Percentiles rank a stretch among this genome's conserved stretches.
Evolutionary conservation across 129 eudicot species (phyloP).

Genomic region (Daucus carota): DH1_v3.0 NC_030381.2:55728001-55728500

Average conservation of each 20-base stretch:
- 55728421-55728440: neutral
- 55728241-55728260: too few relatives aligned
- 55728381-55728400: neutral
- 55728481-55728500: conserved; percentile 8
- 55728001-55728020: neutral
- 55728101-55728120: too few relatives aligned
- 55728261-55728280: too few relatives aligned
- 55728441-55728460: neutral
- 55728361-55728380: neutral
- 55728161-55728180: too few relatives aligned
- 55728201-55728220: too few relatives aligned
- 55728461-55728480: neutral
- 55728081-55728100: too few relatives aligned
- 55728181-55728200: too few relatives aligned
- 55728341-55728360: neutral
- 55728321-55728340: neutral
- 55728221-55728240: too few relatives aligned
- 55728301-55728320: neutral
- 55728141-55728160: too few relatives aligned
- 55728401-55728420: neutral
- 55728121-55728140: too few relatives aligned
- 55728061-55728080: neutral
- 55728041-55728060: neutral
- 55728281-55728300: neutral
- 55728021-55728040: neutral